Base-by-base conservation (phyloP, 169 alveolate genomes). In the Besnoitia besnoiti region DNA sequence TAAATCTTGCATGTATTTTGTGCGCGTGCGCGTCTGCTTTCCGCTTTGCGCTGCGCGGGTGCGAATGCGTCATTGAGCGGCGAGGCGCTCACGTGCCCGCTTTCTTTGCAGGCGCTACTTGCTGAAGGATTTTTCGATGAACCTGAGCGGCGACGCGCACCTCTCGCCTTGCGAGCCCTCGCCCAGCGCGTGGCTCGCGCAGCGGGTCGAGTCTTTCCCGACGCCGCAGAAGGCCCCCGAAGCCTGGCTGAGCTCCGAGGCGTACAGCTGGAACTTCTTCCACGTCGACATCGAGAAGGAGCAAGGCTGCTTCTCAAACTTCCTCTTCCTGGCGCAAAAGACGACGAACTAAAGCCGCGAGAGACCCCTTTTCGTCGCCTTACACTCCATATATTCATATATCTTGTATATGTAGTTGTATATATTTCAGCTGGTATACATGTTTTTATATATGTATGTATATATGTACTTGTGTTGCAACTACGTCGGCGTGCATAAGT, bases 201-300 rank as follows among this genome's bases (percentile, higher is more conserved):
- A n/a, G 24, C 12, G 67, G 27, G 33, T 21, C 12, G 30, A 55
- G 24, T 19, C 30, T 55, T 55, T 19, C 67, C 67, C 24, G n/a
- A n/a, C n/a, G n/a, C 24, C 30, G 67, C 12, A 55, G 30, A 55
- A 16, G 5, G 33, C 24, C n/a, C 67, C 67, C 67, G 67, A 5
- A 21, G 3, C 5, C 12, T 55, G 67, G 67, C 67, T 19, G 30
- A 10, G 12, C 30, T 73, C 82, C 16, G 82, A 73, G 82, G 14
- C 47, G n/a, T 73, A 73, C 46, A n/a, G 82, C 46, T 73, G 82
- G 82, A 0, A 19, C 44, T 73, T 73, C 82, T 73, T 73, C 46
- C 46, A n/a, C 27, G 12, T 27, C 2, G 82, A 73, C 39, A 35
- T 73, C 47, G 46, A 73, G n/a, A 73, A 73, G 44, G 24, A 73